phyloP scores from a whole-genome alignment of 2,329 filamentous ascomycete genomes.

The Botrytis elliptica region DNA sequence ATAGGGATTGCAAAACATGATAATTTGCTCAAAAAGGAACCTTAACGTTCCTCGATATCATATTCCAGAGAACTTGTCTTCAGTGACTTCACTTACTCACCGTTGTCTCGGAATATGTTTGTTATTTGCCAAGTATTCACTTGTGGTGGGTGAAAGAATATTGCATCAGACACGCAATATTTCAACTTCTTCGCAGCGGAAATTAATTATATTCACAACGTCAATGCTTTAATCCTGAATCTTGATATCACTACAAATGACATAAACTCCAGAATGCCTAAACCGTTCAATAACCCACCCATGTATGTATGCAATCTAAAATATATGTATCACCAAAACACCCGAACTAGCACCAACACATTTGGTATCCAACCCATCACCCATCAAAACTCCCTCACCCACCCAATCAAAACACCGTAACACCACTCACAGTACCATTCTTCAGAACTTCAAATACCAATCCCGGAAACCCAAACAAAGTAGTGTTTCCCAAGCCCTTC shows the following conservation, averaged over 20 bases:
- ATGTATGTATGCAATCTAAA: conserved; percentile 1
- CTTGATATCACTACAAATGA: conserved; percentile 6
- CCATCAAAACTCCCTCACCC: conserved; percentile 14
- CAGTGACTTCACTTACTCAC: background rate
- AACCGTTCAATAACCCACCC: background rate
- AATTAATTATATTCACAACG: background rate
- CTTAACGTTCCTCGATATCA: background rate
- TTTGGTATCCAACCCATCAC: background rate
- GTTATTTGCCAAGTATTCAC: background rate
- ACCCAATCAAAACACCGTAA: conserved; percentile 73
- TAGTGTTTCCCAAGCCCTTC: conserved; percentile 67
- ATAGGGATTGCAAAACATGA: background rate
- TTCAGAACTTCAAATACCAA: conserved; percentile 93
- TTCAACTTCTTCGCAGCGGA: background rate
- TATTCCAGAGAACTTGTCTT: background rate
- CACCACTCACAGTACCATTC: conserved; percentile 83
- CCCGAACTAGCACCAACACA: background rate
- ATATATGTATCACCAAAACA: conserved; percentile 3
- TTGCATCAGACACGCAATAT: background rate
- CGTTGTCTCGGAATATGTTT: background rate
- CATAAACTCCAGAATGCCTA: background rate
- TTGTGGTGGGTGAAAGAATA: background rate
- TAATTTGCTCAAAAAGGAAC: background rate
- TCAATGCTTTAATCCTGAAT: background rate
- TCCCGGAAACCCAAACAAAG: conserved; percentile 89